phyloP scores from a whole-genome alignment of 768 basidiomycete genomes.

The Pleurotus pulmonarius region DNA sequence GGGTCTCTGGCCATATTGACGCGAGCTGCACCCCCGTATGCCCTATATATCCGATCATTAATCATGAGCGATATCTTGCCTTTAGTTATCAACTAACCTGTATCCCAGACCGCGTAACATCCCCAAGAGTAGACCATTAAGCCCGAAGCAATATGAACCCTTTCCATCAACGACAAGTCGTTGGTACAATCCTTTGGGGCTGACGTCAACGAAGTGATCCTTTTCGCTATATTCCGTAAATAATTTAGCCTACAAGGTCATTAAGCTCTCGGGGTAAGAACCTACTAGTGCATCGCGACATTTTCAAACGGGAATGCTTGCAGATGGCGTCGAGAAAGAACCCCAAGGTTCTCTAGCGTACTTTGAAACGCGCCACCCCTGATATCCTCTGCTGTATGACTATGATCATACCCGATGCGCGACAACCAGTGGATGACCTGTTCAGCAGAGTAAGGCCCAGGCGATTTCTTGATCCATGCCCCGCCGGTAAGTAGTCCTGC shows the following conservation, averaged over 20 bases:
- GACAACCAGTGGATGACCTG: conserved; percentile 22
- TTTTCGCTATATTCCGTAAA: conserved; percentile 12
- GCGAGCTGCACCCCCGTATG: conserved; percentile 22
- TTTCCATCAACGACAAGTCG: conserved; percentile 20
- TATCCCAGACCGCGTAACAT: conserved; percentile 26
- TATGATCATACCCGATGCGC: conserved; percentile 17
- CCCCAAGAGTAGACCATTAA: conserved; percentile 21
- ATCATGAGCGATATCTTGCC: too few species aligned
- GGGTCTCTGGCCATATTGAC: conserved; percentile 18
- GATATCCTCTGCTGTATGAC: conserved; percentile 14
- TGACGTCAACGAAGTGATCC: conserved; percentile 23
- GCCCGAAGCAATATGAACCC: conserved; percentile 27
- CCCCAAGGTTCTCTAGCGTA: conserved; percentile 22
- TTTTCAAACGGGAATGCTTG: conserved; percentile 35
- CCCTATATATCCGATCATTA: conserved; percentile 12
- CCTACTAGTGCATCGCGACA: conserved; percentile 35
- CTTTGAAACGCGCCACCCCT: conserved; percentile 16
- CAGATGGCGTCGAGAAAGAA: conserved; percentile 23
- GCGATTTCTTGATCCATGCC: conserved; percentile 19
- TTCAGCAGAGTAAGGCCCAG: conserved; percentile 17
- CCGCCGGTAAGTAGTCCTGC: conserved; percentile 12
- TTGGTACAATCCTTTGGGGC: conserved; percentile 16
- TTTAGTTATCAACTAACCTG: conserved; percentile 14
- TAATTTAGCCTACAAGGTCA: background rate
- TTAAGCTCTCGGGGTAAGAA: background rate